Conservation (phyloP, 1,284 basidiomycete species). For the Microbotryum lychnidis-dioicae region DNA sequence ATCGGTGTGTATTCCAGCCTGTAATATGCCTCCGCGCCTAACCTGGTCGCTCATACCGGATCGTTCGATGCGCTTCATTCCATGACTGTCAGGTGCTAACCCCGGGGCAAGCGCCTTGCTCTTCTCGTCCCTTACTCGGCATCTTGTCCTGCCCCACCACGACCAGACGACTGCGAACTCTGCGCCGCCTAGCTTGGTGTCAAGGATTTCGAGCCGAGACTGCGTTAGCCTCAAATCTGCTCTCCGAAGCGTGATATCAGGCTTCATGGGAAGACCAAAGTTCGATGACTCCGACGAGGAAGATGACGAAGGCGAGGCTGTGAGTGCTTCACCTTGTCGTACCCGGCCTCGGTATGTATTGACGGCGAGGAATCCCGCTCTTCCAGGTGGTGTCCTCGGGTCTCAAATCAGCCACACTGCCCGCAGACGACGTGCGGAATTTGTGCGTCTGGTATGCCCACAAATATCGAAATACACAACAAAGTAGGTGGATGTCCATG, state of each 20-base stretch:
- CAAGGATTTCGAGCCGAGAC: conserved; percentile 21
- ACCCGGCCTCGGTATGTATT: not conserved
- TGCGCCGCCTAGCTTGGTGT: conserved; percentile 3
- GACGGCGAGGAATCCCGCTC: not conserved
- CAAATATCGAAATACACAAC: conserved; percentile 2
- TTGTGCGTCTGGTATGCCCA: conserved; percentile 24
- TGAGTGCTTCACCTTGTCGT: not conserved
- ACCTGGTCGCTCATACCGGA: no score
- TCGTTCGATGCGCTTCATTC: not conserved
- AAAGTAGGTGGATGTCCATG: no score
- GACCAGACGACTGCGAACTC: not conserved
- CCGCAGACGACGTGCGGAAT: conserved; percentile 26
- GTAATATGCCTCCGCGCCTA: no score
- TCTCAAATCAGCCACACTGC: conserved; percentile 16
- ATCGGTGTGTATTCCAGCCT: conserved; percentile 12
- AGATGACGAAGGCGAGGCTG: conserved; percentile 16
- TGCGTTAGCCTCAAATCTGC: conserved; percentile 28
- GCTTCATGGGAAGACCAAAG: conserved; percentile 18
- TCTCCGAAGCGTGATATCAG: conserved; percentile 16
- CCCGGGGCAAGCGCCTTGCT: conserved; percentile 25
- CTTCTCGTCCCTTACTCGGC: conserved; percentile 22
- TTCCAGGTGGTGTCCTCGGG: not conserved
- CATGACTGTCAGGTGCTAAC: conserved; percentile 15
- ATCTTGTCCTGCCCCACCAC: not conserved
- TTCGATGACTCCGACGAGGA: conserved; percentile 13